Evolutionary conservation across 2,329 filamentous ascomycete species (phyloP).

Genomic region (Aspergillus tanneri): DNA sequence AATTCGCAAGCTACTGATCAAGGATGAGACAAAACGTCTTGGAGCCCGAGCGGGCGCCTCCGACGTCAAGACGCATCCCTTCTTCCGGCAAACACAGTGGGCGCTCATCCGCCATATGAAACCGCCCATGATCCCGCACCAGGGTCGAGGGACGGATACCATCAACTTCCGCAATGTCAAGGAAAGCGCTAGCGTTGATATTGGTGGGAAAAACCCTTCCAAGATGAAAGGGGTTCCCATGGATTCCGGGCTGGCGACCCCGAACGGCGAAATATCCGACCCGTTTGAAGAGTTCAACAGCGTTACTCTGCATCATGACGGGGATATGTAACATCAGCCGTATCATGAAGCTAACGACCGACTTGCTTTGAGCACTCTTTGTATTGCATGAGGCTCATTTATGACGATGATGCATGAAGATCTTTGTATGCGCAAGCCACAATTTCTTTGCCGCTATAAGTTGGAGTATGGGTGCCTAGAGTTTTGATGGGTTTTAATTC

Average conservation of each 20-base stretch:
- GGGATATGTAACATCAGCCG: slow-evolving; percentile 53
- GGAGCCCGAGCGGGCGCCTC: slow-evolving; percentile 93
- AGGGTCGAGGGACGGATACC: slow-evolving; percentile 86
- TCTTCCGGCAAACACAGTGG: slow-evolving; percentile 96
- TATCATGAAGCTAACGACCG: slow-evolving; percentile 3
- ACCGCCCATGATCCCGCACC: slow-evolving; percentile 90
- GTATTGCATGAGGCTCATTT: slow-evolving; percentile 19
- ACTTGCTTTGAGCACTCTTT: slow-evolving; percentile 23
- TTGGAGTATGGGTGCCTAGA: slow-evolving; percentile 29
- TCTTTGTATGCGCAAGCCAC: slow-evolving; percentile 26
- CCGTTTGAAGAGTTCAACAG: slow-evolving; percentile 99
- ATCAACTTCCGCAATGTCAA: slow-evolving; percentile 98
- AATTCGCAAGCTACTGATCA: slow-evolving; percentile 94
- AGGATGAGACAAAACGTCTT: slow-evolving; percentile 90
- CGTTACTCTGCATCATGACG: slow-evolving; percentile 94
- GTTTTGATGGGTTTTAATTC: slow-evolving; percentile 16
- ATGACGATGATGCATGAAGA: slow-evolving; percentile 38
- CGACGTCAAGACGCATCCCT: slow-evolving; percentile 93
- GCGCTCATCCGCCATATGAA: slow-evolving; percentile 96
- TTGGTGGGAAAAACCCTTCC: slow-evolving; percentile 42
- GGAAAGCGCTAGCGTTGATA: slow-evolving; percentile 90
- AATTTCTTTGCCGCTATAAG: slow-evolving; percentile 23
- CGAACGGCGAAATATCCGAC: slow-evolving; percentile 76
- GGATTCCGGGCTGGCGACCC: slow-evolving; percentile 81
- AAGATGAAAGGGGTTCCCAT: slow-evolving; percentile 75